Base-by-base conservation (phyloP, 768 basidiomycete species). In the Russula earlei region DNA sequence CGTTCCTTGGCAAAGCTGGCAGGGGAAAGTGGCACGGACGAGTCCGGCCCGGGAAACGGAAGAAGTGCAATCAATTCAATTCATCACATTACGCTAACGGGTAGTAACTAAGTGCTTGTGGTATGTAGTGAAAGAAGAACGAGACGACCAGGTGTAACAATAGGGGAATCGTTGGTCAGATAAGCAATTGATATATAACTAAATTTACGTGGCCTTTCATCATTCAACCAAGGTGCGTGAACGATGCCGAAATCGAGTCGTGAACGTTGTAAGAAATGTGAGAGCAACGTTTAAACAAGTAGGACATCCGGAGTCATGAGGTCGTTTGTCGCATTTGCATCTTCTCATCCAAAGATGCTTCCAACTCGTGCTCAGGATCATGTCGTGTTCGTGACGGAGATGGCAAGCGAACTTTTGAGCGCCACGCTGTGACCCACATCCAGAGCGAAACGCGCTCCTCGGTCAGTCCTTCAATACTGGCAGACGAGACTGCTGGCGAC, bases 401-500 rank as follows among this genome's bases (percentile, higher is more conserved):
- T 1, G 72, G 68, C 34, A 80, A 69, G 52, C 77, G 75, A 43
- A 85, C 78, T 68, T 77, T 83, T 3, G 73, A 72, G 55, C 81
- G 77, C 83, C 80, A 85, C 58, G 84, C 81, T 58, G 77, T 77
- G n/a, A 85, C 76, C 85, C 82, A 84, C 34, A 73, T 68, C 79
- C 82, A 84, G 52, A 77, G 68, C 22, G 73, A 64, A 17, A 67
- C 62, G 51, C 72, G 71, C 62, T 77, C 77, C 52, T 73, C 74
- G 31, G 70, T 68, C 66, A 34, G 38, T 8, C 24, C 45, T 8
- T 42, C 43, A n/a, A 33, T 42, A 6, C 33, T 31, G n/a, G 43
- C 37, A 49, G 64, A 51, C 49, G 59, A n/a, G 58, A 49, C 56
- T 52, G 63, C 64, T 24, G 65, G 51, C 64, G 74, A 69, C 44